phyloP scores from a whole-genome alignment of 805 yeast species.

The Pichia thaimueangensis region DNA sequence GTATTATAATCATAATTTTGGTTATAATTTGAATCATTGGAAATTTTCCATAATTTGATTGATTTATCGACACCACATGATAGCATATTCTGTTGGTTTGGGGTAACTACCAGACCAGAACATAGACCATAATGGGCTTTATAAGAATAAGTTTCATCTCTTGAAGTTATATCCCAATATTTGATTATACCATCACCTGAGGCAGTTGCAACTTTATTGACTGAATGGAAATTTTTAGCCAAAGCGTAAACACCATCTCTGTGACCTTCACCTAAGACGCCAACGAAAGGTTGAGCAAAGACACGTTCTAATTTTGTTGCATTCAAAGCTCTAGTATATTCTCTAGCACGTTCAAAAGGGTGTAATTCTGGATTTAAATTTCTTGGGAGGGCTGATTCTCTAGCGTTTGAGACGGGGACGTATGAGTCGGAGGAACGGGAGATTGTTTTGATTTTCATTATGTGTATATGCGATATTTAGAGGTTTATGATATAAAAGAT shows the following conservation, averaged over 20 bases:
- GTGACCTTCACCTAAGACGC: constrained; percentile 92
- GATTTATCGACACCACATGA: constrained; percentile 91
- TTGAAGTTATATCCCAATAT: constrained; percentile 83
- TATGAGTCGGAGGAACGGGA: constrained; percentile 87
- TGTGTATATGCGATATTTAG: neutral
- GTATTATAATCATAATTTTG: constrained; percentile 13
- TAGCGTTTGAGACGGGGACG: constrained; percentile 87
- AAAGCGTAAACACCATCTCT: constrained; percentile 88
- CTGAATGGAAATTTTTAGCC: constrained; percentile 65
- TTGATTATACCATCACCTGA: constrained; percentile 94
- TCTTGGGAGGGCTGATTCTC: constrained; percentile 80
- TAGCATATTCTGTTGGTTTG: constrained; percentile 40
- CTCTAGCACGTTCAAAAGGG: constrained; percentile 96
- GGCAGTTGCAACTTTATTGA: constrained; percentile 81
- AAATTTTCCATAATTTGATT: constrained; percentile 82
- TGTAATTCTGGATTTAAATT: constrained; percentile 91
- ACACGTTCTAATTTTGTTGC: constrained; percentile 94
- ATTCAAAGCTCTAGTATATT: constrained; percentile 87
- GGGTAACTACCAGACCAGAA: constrained; percentile 75
- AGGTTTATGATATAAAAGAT: neutral
- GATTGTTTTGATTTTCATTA: constrained; percentile 80
- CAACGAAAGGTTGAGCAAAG: constrained; percentile 97
- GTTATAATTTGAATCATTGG: constrained; percentile 32
- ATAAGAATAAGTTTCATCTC: constrained; percentile 68
- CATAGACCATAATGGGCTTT: constrained; percentile 90